Percentiles rank a stretch among this genome's conserved stretches.
Evolutionary conservation across 2,329 filamentous ascomycete species (phyloP).

Genomic region (Eutypella sp.): DNA sequence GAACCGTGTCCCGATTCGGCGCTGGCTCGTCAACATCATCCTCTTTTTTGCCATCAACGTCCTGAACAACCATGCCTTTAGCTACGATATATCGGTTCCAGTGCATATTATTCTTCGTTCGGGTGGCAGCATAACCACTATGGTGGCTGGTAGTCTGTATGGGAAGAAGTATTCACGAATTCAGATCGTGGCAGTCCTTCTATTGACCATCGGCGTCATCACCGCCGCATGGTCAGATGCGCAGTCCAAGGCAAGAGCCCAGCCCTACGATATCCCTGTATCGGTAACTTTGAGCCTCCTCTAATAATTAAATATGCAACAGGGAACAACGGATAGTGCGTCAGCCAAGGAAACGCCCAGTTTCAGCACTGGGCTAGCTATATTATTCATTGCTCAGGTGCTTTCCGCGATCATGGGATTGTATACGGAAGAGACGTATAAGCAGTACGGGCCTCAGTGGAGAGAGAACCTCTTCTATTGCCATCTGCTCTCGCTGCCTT

Average conservation of each 20-base stretch:
- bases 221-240: constrained; percentile 88
- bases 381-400: constrained; percentile 83
- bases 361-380: constrained; percentile 66
- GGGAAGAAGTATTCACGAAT: constrained; percentile 78
- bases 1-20: constrained; percentile 74
- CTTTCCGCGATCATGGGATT: constrained; percentile 92
- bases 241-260: constrained; percentile 64
- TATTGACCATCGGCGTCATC: constrained; percentile 83
- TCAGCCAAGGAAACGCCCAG: constrained; percentile 26
- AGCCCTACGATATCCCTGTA: background rate
- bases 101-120: constrained; percentile 95
- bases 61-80: constrained; percentile 96
- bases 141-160: constrained; percentile 80
- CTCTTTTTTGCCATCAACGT: constrained; percentile 94
- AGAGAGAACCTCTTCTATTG: constrained; percentile 96
- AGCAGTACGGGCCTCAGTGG: constrained; percentile 82
- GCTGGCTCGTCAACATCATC: constrained; percentile 83
- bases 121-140: constrained; percentile 92
- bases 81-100: constrained; percentile 92
- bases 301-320: constrained; percentile 22
- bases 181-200: constrained; percentile 74
- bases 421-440: constrained; percentile 89
- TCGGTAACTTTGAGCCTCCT: background rate
- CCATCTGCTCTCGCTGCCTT: constrained; percentile 66
- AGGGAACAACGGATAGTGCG: constrained; percentile 18